Conservation (phyloP, 306 rosid species). For the Betula pendula region DNA sequence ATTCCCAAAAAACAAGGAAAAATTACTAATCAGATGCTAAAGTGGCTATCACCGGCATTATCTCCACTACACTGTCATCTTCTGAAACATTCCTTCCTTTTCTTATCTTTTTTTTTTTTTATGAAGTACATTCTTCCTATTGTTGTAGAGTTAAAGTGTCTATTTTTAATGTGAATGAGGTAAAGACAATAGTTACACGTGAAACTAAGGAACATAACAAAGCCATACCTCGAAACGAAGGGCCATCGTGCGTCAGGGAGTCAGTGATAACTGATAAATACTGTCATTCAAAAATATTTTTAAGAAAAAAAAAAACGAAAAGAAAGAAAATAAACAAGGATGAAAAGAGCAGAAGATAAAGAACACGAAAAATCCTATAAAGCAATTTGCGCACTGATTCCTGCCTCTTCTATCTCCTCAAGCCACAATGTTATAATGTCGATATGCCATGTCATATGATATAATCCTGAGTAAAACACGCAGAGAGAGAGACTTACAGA, state of each 20-base stretch:
- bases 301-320: background rate
- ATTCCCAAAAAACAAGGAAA: background rate
- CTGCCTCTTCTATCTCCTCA: background rate
- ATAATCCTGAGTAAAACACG: background rate
- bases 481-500: background rate
- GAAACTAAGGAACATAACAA: background rate
- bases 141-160: no score
- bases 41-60: background rate
- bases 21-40: background rate
- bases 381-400: background rate
- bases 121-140: no score
- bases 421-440: background rate
- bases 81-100: background rate
- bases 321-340: background rate
- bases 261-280: background rate
- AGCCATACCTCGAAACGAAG: conserved; percentile 76
- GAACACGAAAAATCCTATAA: background rate
- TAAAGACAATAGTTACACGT: background rate
- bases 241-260: conserved; percentile 49
- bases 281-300: background rate
- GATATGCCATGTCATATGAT: no score
- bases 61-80: background rate
- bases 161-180: background rate
- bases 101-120: no score
- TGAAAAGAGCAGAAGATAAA: background rate